Conservation (phyloP, 352 stramenopile species). For the Globisporangium rhizosaccharum region DNA sequence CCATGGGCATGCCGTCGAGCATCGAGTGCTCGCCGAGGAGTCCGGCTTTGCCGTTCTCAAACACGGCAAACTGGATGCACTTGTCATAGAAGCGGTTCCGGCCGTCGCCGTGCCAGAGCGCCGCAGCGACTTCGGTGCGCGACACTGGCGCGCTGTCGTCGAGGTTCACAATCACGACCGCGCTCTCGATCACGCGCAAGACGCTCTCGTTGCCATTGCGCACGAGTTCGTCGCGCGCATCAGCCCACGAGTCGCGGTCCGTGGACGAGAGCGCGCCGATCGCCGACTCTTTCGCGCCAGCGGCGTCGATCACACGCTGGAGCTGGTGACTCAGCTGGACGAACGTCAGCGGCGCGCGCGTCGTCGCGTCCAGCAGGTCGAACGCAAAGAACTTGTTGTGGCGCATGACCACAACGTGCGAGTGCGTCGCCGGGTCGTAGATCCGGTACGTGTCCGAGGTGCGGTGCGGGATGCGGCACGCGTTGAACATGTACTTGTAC, state of each 20-base stretch:
- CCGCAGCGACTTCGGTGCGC: conserved; percentile 54
- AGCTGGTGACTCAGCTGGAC: conserved; percentile 55
- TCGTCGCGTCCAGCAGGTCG: conserved; percentile 38
- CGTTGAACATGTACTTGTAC: conserved; percentile 96
- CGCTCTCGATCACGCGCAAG: conserved; percentile 58
- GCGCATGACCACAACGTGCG: conserved; percentile 88
- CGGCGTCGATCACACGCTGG: conserved; percentile 39
- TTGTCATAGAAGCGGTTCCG: conserved; percentile 98
- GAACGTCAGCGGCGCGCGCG: conserved; percentile 40
- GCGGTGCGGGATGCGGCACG: conserved; percentile 87
- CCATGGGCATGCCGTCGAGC: conserved; percentile 84
- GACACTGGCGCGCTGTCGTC: conserved; percentile 59
- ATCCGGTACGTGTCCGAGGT: conserved; percentile 77
- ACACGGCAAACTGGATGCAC: conserved; percentile 94
- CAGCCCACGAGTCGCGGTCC: conserved; percentile 74
- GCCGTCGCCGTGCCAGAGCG: conserved; percentile 80
- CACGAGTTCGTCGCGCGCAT: conserved; percentile 66
- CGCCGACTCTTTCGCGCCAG: conserved; percentile 42
- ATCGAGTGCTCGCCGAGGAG: conserved; percentile 93
- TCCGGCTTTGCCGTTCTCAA: conserved; percentile 93
- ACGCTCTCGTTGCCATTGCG: conserved; percentile 52
- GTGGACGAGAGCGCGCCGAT: conserved; percentile 66
- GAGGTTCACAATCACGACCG: conserved; percentile 61
- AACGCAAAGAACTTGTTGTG: conserved; percentile 77
- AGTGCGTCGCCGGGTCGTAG: conserved; percentile 84